A percentile compares a stretch with the other conserved stretches of the same genome.
phyloP scores from a whole-genome alignment of 2,329 filamentous ascomycete genomes.

The Cordyceps farinosa region DNA sequence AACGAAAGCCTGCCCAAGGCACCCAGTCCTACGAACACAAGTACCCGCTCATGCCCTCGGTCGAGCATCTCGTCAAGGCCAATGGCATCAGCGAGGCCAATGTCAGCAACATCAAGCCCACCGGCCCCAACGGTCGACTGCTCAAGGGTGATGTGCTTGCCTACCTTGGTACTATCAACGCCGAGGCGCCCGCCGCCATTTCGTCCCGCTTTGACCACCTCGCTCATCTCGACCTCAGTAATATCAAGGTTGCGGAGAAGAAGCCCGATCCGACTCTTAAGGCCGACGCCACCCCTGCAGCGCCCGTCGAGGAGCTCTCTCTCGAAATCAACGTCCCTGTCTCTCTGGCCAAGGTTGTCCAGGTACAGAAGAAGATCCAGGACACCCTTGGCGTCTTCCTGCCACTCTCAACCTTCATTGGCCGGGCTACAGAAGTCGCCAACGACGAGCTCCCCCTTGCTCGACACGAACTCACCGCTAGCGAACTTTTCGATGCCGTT shows the following conservation, averaged over 20 bases:
- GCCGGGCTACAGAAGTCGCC: constrained; percentile 77
- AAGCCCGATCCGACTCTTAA: constrained; percentile 40
- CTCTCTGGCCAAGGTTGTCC: constrained; percentile 73
- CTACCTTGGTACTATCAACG: constrained; percentile 74
- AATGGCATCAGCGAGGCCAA: constrained; percentile 74
- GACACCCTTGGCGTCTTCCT: constrained; percentile 73
- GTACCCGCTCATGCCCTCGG: constrained; percentile 77
- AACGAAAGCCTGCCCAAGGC: constrained; percentile 34
- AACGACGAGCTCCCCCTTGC: constrained; percentile 80
- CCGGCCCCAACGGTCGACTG: constrained; percentile 81
- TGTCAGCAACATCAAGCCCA: constrained; percentile 76
- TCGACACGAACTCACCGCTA: constrained; percentile 58
- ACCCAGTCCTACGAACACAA: constrained; percentile 59
- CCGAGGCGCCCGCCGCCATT: constrained; percentile 66
- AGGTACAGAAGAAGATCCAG: constrained; percentile 77
- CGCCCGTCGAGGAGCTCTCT: constrained; percentile 41
- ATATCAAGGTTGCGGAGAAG: constrained; percentile 75
- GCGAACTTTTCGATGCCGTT: constrained; percentile 87
- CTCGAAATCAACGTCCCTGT: constrained; percentile 68
- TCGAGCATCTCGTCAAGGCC: constrained; percentile 74
- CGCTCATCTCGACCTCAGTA: constrained; percentile 84
- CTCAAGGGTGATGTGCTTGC: constrained; percentile 95
- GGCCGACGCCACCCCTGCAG: constrained; percentile 37
- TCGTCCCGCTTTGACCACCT: constrained; percentile 71
- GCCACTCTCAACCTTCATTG: constrained; percentile 82